phyloP scores from a whole-genome alignment of 768 basidiomycete genomes.

The Pleurotus platypus region DNA sequence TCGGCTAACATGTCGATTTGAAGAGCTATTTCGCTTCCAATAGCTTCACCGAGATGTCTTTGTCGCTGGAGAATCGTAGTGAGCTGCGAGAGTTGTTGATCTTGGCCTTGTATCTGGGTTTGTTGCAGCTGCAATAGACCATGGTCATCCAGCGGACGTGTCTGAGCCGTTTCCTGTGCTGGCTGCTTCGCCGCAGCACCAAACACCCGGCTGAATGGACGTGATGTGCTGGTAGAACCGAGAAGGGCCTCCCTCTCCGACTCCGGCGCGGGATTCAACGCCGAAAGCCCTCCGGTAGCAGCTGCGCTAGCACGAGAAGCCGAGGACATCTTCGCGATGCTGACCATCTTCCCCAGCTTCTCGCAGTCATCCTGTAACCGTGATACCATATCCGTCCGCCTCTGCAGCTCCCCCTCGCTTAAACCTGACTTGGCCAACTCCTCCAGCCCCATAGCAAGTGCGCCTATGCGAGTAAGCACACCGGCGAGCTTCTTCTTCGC shows the following conservation, averaged over 20 bases:
- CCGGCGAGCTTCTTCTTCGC: conserved; percentile 85
- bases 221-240: conserved; percentile 32
- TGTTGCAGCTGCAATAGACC: conserved; percentile 81
- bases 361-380: conserved; percentile 88
- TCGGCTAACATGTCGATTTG: conserved; percentile 89
- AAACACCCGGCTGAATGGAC: conserved; percentile 72
- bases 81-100: conserved; percentile 73
- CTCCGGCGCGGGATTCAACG: conserved; percentile 42
- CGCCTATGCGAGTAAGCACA: conserved; percentile 69
- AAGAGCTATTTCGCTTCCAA: conserved; percentile 72
- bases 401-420: conserved; percentile 88
- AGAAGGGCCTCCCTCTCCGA: conserved; percentile 67
- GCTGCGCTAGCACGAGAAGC: conserved; percentile 27
- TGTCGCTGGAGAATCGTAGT: conserved; percentile 83
- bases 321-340: conserved; percentile 55
- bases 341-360: conserved; percentile 82
- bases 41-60: conserved; percentile 82
- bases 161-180: conserved; percentile 74
- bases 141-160: conserved; percentile 82
- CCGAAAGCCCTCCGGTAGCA: conserved; percentile 21
- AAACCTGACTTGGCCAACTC: conserved; percentile 66
- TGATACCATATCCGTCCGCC: conserved; percentile 86
- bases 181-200: conserved; percentile 54
- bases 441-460: conserved; percentile 65
- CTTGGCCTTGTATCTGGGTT: conserved; percentile 79